Evolutionary conservation across 257 asterid genomes (phyloP).

Genomic region (Salvia hispanica): DNA sequence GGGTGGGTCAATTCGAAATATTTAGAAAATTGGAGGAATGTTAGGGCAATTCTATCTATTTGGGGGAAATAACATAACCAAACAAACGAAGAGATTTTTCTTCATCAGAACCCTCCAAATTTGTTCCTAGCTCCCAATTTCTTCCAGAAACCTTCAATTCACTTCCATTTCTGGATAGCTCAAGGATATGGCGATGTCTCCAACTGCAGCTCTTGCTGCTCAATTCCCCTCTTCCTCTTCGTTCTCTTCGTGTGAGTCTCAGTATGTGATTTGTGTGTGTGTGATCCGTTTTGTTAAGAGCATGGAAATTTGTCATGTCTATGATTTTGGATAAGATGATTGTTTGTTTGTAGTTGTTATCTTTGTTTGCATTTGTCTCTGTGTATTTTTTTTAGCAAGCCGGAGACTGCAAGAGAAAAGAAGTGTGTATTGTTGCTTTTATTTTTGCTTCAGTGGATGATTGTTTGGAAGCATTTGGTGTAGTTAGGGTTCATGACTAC

Average conservation of each 20-base stretch:
- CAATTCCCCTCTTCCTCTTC: slow-evolving; percentile 43
- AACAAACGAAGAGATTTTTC: neutral
- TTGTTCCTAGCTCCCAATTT: neutral
- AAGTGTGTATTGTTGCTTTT: neutral
- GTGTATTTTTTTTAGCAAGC: neutral
- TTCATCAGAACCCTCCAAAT: slow-evolving; percentile 20
- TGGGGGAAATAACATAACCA: neutral
- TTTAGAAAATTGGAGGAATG: neutral
- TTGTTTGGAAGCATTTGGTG: slow-evolving; percentile 21
- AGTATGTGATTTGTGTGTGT: neutral
- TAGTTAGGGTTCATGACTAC: neutral
- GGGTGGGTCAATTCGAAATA: slow-evolving; percentile 6
- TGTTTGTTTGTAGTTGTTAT: neutral
- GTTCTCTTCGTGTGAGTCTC: slow-evolving; percentile 39
- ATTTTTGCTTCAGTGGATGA: slow-evolving; percentile 1
- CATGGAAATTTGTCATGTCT: neutral
- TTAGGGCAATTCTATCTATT: neutral
- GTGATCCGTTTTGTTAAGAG: neutral
- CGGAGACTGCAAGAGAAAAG: slow-evolving; percentile 17
- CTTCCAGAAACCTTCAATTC: slow-evolving; percentile 22
- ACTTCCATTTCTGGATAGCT: slow-evolving; percentile 3
- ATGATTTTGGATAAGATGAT: neutral
- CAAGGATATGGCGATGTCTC: slow-evolving; percentile 44
- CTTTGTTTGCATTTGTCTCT: slow-evolving; percentile 1
- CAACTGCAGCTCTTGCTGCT: slow-evolving; percentile 42